Evolutionary conservation across 2,329 filamentous ascomycete genomes (phyloP).

Genomic region (Diaporthe destruens): DNA sequence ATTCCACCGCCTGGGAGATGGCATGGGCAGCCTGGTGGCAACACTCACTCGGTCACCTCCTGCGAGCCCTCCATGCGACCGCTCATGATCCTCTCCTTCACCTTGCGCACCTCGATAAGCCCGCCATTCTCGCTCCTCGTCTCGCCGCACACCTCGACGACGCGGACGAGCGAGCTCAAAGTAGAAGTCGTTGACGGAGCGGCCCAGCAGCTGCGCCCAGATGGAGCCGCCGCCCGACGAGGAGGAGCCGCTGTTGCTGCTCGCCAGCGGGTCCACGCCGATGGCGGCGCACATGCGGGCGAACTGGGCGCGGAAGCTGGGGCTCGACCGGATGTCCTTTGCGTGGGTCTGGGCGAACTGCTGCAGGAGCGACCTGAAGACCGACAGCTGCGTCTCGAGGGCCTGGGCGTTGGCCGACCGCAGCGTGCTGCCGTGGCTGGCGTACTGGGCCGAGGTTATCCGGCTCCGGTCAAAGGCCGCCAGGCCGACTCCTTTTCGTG

Average conservation of each 20-base stretch:
- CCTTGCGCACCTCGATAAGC: constrained; percentile 85
- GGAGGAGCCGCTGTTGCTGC: constrained; percentile 62
- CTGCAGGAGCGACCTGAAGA: constrained; percentile 95
- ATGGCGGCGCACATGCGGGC: constrained; percentile 98
- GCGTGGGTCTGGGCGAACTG: constrained; percentile 96
- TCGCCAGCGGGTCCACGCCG: constrained; percentile 93
- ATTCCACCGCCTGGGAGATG: background rate
- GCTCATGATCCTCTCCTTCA: constrained; percentile 79
- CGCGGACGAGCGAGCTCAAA: constrained; percentile 96
- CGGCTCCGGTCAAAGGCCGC: constrained; percentile 89
- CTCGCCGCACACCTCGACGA: constrained; percentile 91
- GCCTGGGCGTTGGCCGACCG: constrained; percentile 86
- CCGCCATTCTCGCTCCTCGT: constrained; percentile 94
- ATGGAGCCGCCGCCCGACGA: constrained; percentile 71
- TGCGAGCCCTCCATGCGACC: constrained; percentile 81
- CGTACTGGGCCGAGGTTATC: constrained; percentile 89
- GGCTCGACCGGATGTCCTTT: constrained; percentile 95
- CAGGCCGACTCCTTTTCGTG: constrained; percentile 87
- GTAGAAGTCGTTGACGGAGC: constrained; percentile 97
- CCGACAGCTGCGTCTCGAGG: constrained; percentile 91
- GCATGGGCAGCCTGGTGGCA: background rate
- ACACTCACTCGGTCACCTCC: constrained; percentile 79
- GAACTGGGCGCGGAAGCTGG: constrained; percentile 95
- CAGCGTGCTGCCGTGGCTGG: constrained; percentile 88
- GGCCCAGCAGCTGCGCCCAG: constrained; percentile 92